A percentile compares a stretch with the other conserved stretches of the same genome.
These are phyloP conservation scores for Trypanosomatidae sp. DNA, from an alignment of 208 protist genomes.

Conservation along the genomic window DNA sequence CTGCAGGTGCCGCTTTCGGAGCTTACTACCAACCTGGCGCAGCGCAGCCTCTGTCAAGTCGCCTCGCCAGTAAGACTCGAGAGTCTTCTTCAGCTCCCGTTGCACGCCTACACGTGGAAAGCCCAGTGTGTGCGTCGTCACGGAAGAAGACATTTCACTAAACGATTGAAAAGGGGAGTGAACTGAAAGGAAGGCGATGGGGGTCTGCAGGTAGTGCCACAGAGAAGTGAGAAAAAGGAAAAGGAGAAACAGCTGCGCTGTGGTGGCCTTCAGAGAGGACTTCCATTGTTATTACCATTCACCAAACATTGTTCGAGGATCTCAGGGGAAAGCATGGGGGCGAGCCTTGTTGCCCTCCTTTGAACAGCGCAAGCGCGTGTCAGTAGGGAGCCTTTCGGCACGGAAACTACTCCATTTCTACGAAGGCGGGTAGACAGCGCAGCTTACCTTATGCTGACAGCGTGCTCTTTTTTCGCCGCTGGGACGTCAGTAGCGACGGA, in stretches of 20 bases:
- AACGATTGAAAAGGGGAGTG: not conserved
- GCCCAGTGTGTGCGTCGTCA: slow-evolving; percentile 64
- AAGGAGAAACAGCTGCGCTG: not conserved
- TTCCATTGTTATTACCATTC: not conserved
- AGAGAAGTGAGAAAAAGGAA: not conserved
- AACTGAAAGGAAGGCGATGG: not conserved
- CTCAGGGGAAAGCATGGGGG: not conserved
- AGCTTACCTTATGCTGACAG: not conserved
- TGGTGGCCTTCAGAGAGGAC: not conserved
- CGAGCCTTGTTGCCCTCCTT: not conserved
- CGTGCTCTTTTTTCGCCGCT: not conserved
- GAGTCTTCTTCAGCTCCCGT: slow-evolving; percentile 24
- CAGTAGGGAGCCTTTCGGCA: not conserved
- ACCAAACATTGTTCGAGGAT: not conserved
- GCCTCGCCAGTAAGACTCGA: slow-evolving; percentile 87
- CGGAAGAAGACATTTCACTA: not conserved
- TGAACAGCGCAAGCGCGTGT: not conserved
- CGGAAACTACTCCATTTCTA: not conserved
- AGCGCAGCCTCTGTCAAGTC: slow-evolving; percentile 53
- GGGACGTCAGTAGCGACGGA: not conserved
- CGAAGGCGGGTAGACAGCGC: not conserved
- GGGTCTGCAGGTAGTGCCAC: not conserved
- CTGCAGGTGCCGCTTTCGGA: slow-evolving; percentile 45
- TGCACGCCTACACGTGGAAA: slow-evolving; percentile 86
- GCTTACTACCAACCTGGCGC: slow-evolving; percentile 27